These are phyloP conservation scores for Daldinia concentrica DNA, from an alignment of 495 filamentous ascomycete species.

Conservation along the genomic window DNA sequence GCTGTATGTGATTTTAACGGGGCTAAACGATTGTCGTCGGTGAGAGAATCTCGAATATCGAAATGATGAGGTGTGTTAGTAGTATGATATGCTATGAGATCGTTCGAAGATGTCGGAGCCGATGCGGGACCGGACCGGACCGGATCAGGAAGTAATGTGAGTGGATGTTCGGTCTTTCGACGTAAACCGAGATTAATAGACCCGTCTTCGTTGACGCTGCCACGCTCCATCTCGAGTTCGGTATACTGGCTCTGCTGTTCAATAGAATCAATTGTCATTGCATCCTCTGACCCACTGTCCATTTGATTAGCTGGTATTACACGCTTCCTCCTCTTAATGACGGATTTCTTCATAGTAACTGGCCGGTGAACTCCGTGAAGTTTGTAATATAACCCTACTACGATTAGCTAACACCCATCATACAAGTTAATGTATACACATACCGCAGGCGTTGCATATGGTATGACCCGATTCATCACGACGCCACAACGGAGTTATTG, in stretches of 20 bases:
- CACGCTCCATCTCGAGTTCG: constrained; percentile 54
- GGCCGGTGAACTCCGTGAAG: constrained; percentile 93
- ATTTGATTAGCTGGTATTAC: constrained; percentile 85
- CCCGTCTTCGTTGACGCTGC: constrained; percentile 62
- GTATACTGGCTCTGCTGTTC: constrained; percentile 53
- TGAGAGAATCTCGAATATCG: constrained; percentile 56
- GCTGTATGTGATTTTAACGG: constrained; percentile 58
- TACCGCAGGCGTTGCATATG: constrained; percentile 99
- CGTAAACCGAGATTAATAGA: constrained; percentile 70
- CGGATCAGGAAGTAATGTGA: constrained; percentile 60
- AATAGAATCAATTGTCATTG: constrained; percentile 53
- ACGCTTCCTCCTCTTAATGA: constrained; percentile 95
- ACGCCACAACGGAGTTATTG: constrained; percentile 95
- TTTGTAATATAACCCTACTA: constrained; percentile 91
- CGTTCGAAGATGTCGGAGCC: constrained; percentile 50
- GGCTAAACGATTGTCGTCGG: constrained; percentile 64
- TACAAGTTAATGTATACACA: constrained; percentile 48
- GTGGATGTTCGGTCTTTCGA: constrained; percentile 51
- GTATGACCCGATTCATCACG: constrained; percentile 95
- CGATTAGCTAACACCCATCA: constrained; percentile 28
- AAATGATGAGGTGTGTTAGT: constrained; percentile 46
- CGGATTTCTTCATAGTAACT: constrained; percentile 94
- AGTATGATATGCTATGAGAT: constrained; percentile 58
- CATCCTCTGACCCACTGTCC: constrained; percentile 50
- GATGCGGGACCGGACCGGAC: constrained; percentile 47